phyloP scores from a whole-genome alignment of 495 filamentous ascomycete species.

The Xylaria intraflava region DNA sequence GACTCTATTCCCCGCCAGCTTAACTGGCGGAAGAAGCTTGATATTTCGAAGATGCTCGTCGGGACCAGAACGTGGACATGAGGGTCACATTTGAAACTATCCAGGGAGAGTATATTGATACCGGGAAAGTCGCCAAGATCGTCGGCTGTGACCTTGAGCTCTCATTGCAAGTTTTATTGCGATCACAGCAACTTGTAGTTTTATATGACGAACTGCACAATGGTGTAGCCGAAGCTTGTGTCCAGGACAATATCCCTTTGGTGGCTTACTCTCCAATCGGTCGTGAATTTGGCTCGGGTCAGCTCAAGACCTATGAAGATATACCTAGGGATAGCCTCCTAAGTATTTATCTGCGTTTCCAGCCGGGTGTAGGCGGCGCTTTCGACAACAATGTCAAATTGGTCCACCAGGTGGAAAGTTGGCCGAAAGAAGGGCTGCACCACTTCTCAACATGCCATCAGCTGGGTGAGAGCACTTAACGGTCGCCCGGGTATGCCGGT shows the following conservation, averaged over 20 bases:
- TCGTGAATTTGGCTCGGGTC: slow-evolving; percentile 44
- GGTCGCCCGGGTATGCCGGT: slow-evolving; percentile 46
- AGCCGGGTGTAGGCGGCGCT: slow-evolving; percentile 43
- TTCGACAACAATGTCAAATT: slow-evolving; percentile 70
- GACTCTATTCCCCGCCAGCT: slow-evolving; percentile 58
- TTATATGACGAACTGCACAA: slow-evolving; percentile 50
- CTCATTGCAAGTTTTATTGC: slow-evolving; percentile 49
- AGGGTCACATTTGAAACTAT: slow-evolving; percentile 48
- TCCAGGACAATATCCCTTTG: slow-evolving; percentile 67
- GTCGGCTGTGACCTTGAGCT: slow-evolving; percentile 76
- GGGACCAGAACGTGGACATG: slow-evolving; percentile 53
- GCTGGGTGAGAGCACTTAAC: slow-evolving; percentile 55
- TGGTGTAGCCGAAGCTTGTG: slow-evolving; percentile 64
- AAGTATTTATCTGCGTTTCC: slow-evolving; percentile 58
- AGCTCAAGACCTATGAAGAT: slow-evolving; percentile 53
- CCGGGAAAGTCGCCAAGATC: slow-evolving; percentile 66
- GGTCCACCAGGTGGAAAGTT: slow-evolving; percentile 58
- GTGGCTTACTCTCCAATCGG: slow-evolving; percentile 45
- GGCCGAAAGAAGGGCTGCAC: slow-evolving; percentile 64
- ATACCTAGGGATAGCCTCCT: slow-evolving; percentile 50
- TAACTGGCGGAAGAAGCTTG: slow-evolving; percentile 68
- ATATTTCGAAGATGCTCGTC: slow-evolving; percentile 74
- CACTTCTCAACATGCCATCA: slow-evolving; percentile 68
- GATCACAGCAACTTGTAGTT: too few species aligned
- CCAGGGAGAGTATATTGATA: slow-evolving; percentile 57